A percentile compares a stretch with the other conserved stretches of the same genome.
Conservation (phyloP, 129 eudicot species). For the Dittrichia graveolens region DNA sequence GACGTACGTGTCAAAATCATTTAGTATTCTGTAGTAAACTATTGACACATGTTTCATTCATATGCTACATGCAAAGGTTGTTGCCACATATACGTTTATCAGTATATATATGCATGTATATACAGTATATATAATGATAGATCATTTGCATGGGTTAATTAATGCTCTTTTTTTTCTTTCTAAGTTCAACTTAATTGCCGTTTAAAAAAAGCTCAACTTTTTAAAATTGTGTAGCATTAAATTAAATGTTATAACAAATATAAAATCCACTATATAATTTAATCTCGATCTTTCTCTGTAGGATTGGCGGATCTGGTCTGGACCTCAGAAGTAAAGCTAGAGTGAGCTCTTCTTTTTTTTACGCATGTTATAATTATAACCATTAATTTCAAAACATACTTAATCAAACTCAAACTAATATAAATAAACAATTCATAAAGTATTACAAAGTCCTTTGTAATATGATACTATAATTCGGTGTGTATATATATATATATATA, state of each 20-base stretch:
- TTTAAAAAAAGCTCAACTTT: too few relatives aligned
- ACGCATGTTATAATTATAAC: too few relatives aligned
- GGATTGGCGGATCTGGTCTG: slow-evolving; percentile 92
- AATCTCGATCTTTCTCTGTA: slow-evolving; percentile 7
- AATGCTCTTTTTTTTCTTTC: too few relatives aligned
- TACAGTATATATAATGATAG: neutral
- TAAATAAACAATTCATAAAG: too few relatives aligned
- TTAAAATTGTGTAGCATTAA: neutral
- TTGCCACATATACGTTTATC: slow-evolving; percentile 23
- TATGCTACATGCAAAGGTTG: slow-evolving; percentile 12
- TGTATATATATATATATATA: too few relatives aligned
- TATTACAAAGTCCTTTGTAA: too few relatives aligned
- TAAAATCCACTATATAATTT: neutral
- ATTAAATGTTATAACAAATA: neutral
- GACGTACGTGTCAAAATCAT: neutral
- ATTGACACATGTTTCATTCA: slow-evolving; percentile 20
- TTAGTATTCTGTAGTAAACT: neutral
- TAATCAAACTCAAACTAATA: too few relatives aligned
- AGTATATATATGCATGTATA: too few relatives aligned
- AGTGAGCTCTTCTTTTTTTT: slow-evolving; percentile 42
- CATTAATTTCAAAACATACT: neutral
- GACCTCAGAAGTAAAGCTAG: slow-evolving; percentile 90
- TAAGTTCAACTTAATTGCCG: too few relatives aligned
- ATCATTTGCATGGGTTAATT: too few relatives aligned
- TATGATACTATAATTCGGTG: too few relatives aligned